phyloP scores from a whole-genome alignment of 1,139 yeast species.

The Suhomyces maxii region DNA sequence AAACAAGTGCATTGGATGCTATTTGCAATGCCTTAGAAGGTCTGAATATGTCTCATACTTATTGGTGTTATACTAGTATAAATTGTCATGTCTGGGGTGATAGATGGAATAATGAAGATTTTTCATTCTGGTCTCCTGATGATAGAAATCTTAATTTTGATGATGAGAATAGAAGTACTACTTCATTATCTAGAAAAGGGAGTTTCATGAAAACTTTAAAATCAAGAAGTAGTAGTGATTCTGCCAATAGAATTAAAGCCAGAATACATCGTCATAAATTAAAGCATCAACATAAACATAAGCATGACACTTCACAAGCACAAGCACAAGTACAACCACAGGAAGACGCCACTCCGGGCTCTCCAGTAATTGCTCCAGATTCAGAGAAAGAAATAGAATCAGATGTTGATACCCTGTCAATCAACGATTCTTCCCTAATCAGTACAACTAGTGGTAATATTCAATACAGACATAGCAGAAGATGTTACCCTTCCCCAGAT shows the following conservation, averaged over 20 bases:
- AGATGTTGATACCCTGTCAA: conserved; percentile 6
- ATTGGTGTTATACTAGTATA: conserved; percentile 79
- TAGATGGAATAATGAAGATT: conserved; percentile 89
- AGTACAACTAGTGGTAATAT: conserved; percentile 27
- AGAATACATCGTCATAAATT: conserved; percentile 7
- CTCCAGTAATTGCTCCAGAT: background rate
- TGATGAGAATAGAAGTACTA: conserved; percentile 7
- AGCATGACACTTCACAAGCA: background rate
- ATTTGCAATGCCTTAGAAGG: conserved; percentile 75
- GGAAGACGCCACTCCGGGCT: background rate
- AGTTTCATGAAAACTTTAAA: conserved; percentile 9
- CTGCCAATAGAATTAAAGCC: conserved; percentile 6
- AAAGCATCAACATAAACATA: conserved; percentile 6
- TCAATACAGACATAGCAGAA: conserved; percentile 23
- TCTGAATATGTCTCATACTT: conserved; percentile 66
- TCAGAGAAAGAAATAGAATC: conserved; percentile 8
- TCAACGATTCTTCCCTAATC: conserved; percentile 15
- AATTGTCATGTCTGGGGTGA: conserved; percentile 87
- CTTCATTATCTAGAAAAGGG: conserved; percentile 11
- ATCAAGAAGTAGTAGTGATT: conserved; percentile 8
- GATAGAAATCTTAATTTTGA: conserved; percentile 40
- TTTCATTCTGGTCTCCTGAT: conserved; percentile 80
- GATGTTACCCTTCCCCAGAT: conserved; percentile 47
- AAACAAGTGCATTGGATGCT: conserved; percentile 83
- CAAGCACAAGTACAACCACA: background rate